Percentiles rank a stretch among this genome's conserved stretches.
phyloP scores from a whole-genome alignment of 1,284 basidiomycete species.

The Marasmius sp. region DNA sequence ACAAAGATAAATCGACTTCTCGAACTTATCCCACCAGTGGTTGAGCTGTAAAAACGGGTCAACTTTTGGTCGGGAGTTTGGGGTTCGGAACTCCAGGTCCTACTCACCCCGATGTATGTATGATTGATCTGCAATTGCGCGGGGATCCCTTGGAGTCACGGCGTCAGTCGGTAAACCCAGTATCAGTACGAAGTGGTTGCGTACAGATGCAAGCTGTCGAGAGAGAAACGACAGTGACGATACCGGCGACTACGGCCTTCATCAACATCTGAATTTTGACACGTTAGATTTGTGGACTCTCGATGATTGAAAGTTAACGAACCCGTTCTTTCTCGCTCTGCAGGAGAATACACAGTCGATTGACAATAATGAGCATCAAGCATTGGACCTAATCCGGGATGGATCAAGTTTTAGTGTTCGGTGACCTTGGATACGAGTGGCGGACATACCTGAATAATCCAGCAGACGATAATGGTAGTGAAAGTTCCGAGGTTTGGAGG shows the following conservation, averaged over 20 bases:
- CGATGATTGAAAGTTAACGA: neutral
- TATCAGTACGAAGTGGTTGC: neutral
- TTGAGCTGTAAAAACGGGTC: neutral
- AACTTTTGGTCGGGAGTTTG: neutral
- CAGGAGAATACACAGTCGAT: neutral
- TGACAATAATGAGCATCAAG: conserved; percentile 2
- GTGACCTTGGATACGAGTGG: too few relatives aligned
- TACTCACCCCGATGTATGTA: neutral
- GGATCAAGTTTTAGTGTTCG: too few relatives aligned
- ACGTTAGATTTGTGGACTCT: neutral
- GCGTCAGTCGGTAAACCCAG: neutral
- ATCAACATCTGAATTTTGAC: neutral
- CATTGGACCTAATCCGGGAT: neutral
- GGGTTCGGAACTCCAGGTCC: too few relatives aligned
- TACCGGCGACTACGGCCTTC: neutral
- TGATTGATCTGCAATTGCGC: conserved; percentile 5
- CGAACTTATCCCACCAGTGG: neutral
- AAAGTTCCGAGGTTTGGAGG: neutral
- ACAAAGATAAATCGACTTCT: too few relatives aligned
- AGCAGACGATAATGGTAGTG: neutral
- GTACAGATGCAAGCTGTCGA: neutral
- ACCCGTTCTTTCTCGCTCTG: neutral
- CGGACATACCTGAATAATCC: conserved; percentile 1
- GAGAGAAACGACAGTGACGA: conserved; percentile 1
- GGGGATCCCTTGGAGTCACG: neutral